These are phyloP conservation scores for Scorias spongiosa DNA, from an alignment of 2,329 filamentous ascomycete species.

Conservation along the genomic window DNA sequence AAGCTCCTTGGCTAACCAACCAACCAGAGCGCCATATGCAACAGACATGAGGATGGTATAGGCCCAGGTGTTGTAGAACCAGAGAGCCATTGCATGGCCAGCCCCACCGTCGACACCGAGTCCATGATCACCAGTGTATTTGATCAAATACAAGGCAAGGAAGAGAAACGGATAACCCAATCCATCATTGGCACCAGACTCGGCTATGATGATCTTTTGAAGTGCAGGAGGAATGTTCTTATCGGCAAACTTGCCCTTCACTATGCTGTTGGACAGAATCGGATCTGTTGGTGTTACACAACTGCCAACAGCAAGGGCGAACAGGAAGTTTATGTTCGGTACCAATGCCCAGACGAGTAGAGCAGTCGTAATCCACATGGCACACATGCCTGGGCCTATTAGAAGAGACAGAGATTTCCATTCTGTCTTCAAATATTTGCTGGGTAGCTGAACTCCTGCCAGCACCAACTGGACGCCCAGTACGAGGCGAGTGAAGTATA, in stretches of 20 bases:
- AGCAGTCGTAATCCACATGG: slow-evolving; percentile 77
- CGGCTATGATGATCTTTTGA: slow-evolving; percentile 50
- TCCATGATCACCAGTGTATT: slow-evolving; percentile 50
- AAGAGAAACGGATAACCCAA: slow-evolving; percentile 82
- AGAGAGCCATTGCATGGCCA: slow-evolving; percentile 55
- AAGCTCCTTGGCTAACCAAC: slow-evolving; percentile 67
- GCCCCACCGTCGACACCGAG: slow-evolving; percentile 42
- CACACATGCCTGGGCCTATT: slow-evolving; percentile 68
- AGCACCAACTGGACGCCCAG: slow-evolving; percentile 82
- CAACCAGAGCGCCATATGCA: slow-evolving; percentile 59
- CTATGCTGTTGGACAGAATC: slow-evolving; percentile 73
- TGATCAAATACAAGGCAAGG: slow-evolving; percentile 68
- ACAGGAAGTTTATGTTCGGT: slow-evolving; percentile 55
- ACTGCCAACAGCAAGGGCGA: slow-evolving; percentile 65
- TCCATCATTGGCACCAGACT: slow-evolving; percentile 81
- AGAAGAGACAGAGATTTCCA: slow-evolving; percentile 62
- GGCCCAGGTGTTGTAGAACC: slow-evolving; percentile 74
- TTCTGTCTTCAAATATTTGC: slow-evolving; percentile 62
- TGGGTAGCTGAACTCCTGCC: slow-evolving; percentile 75
- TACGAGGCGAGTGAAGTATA: slow-evolving; percentile 75
- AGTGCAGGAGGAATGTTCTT: slow-evolving; percentile 71
- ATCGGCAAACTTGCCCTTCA: slow-evolving; percentile 87
- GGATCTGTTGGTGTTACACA: slow-evolving; percentile 91
- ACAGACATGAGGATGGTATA: slow-evolving; percentile 71
- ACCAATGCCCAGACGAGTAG: slow-evolving; percentile 64